These are phyloP conservation scores for Agrocybe praecox DNA, from an alignment of 768 basidiomycete species.

Conservation along the genomic window DNA sequence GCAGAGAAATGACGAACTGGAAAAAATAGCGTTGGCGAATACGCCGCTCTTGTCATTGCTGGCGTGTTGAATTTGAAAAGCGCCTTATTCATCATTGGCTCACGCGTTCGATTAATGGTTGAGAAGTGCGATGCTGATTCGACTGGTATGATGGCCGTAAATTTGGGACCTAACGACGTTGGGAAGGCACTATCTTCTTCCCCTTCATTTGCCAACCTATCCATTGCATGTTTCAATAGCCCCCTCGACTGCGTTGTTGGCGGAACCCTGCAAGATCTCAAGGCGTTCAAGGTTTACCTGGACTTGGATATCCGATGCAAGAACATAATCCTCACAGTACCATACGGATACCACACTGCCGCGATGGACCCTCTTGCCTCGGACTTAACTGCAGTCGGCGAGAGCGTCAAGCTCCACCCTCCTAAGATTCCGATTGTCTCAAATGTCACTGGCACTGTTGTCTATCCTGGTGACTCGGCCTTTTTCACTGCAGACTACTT, in stretches of 20 bases:
- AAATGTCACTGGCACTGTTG: slow-evolving; percentile 54
- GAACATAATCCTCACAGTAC: slow-evolving; percentile 48
- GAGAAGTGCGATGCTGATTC: slow-evolving; percentile 41
- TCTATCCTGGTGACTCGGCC: slow-evolving; percentile 51
- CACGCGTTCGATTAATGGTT: slow-evolving; percentile 58
- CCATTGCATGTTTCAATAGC: slow-evolving; percentile 67
- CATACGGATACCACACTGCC: slow-evolving; percentile 68
- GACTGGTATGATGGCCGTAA: slow-evolving; percentile 68
- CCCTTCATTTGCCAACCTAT: slow-evolving; percentile 35
- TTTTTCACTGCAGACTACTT: slow-evolving; percentile 57
- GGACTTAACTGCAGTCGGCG: slow-evolving; percentile 46
- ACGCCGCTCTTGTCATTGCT: slow-evolving; percentile 68
- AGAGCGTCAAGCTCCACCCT: slow-evolving; percentile 36
- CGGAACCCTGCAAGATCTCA: slow-evolving; percentile 50
- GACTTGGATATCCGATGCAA: slow-evolving; percentile 37
- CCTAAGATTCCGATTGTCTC: slow-evolving; percentile 67
- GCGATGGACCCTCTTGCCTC: slow-evolving; percentile 61
- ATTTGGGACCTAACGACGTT: slow-evolving; percentile 35
- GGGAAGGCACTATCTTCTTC: slow-evolving; percentile 34
- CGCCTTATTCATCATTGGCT: slow-evolving; percentile 59
- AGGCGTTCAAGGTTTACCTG: slow-evolving; percentile 41
- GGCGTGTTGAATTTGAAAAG: slow-evolving; percentile 59
- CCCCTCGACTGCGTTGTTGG: slow-evolving; percentile 58
- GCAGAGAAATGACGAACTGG: slow-evolving; percentile 2
- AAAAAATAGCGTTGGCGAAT: slow-evolving; percentile 72